phyloP scores from a whole-genome alignment of 169 alveolate genomes.

The Plasmodium gonderi region DNA sequence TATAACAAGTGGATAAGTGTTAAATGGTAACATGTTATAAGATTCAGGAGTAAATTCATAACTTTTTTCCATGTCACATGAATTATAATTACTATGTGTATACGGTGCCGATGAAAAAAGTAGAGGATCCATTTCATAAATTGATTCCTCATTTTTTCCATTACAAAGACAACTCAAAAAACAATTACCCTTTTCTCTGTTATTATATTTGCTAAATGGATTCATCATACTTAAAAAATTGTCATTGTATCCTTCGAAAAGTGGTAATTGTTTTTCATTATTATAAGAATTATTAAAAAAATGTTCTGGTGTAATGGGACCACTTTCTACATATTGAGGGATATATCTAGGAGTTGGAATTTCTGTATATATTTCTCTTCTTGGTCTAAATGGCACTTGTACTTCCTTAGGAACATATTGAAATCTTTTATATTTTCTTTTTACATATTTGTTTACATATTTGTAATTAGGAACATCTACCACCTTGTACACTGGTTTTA shows the following conservation, averaged over 20 bases:
- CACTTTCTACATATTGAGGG: constrained; percentile 24
- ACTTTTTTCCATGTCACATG: background rate
- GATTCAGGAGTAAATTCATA: constrained; percentile 4
- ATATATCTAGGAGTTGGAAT: constrained; percentile 70
- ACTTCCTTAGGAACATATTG: constrained; percentile 69
- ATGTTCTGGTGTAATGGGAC: constrained; percentile 2
- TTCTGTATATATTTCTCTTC: constrained; percentile 73
- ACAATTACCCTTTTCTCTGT: constrained; percentile 11
- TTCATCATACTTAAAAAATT: constrained; percentile 44
- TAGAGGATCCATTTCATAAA: constrained; percentile 19
- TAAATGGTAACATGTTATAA: background rate
- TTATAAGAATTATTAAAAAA: constrained; percentile 1
- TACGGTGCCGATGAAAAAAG: background rate
- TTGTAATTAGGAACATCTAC: constrained; percentile 61
- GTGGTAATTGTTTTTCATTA: constrained; percentile 30
- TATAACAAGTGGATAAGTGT: constrained; percentile 27
- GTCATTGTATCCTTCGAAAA: constrained; percentile 54
- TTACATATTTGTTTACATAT: constrained; percentile 65
- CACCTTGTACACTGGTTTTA: constrained; percentile 69
- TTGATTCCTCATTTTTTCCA: constrained; percentile 18
- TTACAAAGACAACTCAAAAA: constrained; percentile 42
- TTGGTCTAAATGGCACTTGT: constrained; percentile 74
- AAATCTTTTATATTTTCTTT: constrained; percentile 67
- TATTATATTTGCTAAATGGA: constrained; percentile 16
- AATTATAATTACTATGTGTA: background rate